phyloP scores from a whole-genome alignment of 345 rosid species.

The Salix exigua region DNA sequence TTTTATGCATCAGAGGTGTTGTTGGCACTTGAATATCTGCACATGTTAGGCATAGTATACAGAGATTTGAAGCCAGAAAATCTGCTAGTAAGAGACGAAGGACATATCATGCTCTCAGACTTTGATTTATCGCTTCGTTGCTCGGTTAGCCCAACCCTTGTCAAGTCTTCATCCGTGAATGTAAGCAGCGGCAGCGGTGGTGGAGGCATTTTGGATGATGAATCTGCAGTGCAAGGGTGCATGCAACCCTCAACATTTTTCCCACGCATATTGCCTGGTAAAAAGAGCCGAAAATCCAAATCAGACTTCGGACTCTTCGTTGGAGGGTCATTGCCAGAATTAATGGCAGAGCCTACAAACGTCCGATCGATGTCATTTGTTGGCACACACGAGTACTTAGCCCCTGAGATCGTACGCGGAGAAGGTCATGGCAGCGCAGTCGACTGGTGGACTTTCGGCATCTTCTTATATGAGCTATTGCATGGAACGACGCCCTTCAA shows the following conservation, averaged over 20 bases:
- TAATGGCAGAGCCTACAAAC: conserved; percentile 93
- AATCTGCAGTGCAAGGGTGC: conserved; percentile 54
- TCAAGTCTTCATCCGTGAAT: conserved; percentile 71
- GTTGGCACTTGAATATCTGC: conserved; percentile 82
- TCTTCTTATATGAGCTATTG: conserved; percentile 77
- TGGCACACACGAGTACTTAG: conserved; percentile 87
- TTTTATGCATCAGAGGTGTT: conserved; percentile 87
- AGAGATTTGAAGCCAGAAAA: conserved; percentile 91
- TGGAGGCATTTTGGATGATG: conserved; percentile 57
- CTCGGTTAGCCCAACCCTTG: conserved; percentile 78
- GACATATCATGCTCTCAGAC: conserved; percentile 92
- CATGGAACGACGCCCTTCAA: conserved; percentile 88
- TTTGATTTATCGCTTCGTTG: conserved; percentile 87
- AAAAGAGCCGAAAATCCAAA: conserved; percentile 78
- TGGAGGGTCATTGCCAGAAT: conserved; percentile 68
- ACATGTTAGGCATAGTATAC: conserved; percentile 92
- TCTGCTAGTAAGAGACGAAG: conserved; percentile 77
- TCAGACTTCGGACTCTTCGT: conserved; percentile 66
- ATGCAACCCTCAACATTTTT: conserved; percentile 71
- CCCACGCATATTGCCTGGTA: conserved; percentile 70
- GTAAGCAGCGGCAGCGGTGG: conserved; percentile 22
- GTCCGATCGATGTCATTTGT: conserved; percentile 92
- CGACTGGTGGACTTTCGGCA: conserved; percentile 95
- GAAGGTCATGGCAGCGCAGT: conserved; percentile 98
- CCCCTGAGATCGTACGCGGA: conserved; percentile 89